A percentile compares a stretch with the other conserved stretches of the same genome.
These are phyloP conservation scores for Nitzschia putrida DNA, from an alignment of 108 stramenopile species.

Conservation along the genomic window DNA sequence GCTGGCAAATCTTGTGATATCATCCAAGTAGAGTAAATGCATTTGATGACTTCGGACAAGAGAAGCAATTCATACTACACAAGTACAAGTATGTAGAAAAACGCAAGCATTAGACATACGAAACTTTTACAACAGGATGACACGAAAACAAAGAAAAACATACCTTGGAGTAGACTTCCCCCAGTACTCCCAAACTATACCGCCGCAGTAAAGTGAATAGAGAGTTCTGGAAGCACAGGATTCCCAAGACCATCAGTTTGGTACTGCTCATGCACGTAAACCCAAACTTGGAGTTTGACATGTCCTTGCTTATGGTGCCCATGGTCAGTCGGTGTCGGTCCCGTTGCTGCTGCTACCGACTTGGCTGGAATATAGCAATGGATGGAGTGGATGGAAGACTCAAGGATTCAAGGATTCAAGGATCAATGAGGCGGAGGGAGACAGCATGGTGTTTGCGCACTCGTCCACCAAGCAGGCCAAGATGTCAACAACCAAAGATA, in stretches of 20 bases:
- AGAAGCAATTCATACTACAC: constrained; percentile 66
- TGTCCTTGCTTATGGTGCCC: not conserved
- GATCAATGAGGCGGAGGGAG: too few species aligned
- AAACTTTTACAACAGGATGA: not conserved
- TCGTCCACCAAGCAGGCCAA: too few species aligned
- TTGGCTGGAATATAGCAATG: too few species aligned
- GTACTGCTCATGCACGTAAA: constrained; percentile 63
- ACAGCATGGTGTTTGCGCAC: too few species aligned
- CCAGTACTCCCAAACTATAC: constrained; percentile 79
- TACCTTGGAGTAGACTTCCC: constrained; percentile 85
- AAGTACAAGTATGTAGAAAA: constrained; percentile 4
- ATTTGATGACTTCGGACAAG: constrained; percentile 78
- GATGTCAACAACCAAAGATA: too few species aligned
- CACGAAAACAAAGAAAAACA: constrained; percentile 14
- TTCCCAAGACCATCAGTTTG: constrained; percentile 61
- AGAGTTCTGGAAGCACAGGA: constrained; percentile 82
- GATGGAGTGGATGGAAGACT: too few species aligned
- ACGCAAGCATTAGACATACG: not conserved
- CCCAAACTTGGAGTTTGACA: not conserved
- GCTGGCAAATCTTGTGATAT: constrained; percentile 36
- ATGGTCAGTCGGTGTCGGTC: not conserved
- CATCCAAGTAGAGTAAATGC: constrained; percentile 70
- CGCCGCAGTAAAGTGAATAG: constrained; percentile 86
- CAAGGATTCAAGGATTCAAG: too few species aligned
- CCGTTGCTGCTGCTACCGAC: too few species aligned